phyloP scores from a whole-genome alignment of 2,329 filamentous ascomycete species.

The Septoria linicola region DNA sequence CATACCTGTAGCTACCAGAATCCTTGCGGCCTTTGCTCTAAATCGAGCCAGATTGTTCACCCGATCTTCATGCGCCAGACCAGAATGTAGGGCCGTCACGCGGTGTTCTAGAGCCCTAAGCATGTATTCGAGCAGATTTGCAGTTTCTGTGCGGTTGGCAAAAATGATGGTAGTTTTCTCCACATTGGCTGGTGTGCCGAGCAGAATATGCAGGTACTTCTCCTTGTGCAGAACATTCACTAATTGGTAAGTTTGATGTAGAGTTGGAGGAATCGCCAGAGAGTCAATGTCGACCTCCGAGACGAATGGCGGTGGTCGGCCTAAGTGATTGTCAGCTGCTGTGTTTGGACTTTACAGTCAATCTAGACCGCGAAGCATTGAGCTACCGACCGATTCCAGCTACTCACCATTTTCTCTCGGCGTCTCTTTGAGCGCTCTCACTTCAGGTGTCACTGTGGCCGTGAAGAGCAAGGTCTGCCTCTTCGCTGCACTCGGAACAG shows the following conservation, averaged over 20 bases:
- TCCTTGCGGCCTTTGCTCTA: conserved; percentile 76
- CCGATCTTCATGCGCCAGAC: conserved; percentile 78
- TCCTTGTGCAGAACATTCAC: conserved; percentile 90
- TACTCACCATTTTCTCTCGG: conserved; percentile 14
- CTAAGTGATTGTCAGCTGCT: not conserved
- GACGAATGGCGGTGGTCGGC: conserved; percentile 68
- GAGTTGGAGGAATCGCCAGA: conserved; percentile 74
- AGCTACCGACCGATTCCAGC: not conserved
- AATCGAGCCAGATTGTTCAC: conserved; percentile 88
- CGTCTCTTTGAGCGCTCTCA: conserved; percentile 73
- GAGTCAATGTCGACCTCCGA: conserved; percentile 76
- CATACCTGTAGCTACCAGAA: conserved; percentile 74
- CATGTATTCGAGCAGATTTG: conserved; percentile 83
- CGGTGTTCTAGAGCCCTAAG: conserved; percentile 83
- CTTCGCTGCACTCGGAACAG: conserved; percentile 71
- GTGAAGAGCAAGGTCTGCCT: conserved; percentile 97
- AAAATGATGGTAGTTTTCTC: conserved; percentile 85
- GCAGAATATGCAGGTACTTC: conserved; percentile 87
- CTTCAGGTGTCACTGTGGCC: conserved; percentile 89
- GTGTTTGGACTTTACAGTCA: no score
- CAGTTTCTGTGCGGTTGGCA: conserved; percentile 86
- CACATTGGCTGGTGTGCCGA: conserved; percentile 73
- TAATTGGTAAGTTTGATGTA: conserved; percentile 82
- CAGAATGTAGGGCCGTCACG: conserved; percentile 87
- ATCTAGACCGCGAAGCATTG: no score